phyloP scores from a whole-genome alignment of 208 protist species.

The Trichomonas vaginalis region DNA sequence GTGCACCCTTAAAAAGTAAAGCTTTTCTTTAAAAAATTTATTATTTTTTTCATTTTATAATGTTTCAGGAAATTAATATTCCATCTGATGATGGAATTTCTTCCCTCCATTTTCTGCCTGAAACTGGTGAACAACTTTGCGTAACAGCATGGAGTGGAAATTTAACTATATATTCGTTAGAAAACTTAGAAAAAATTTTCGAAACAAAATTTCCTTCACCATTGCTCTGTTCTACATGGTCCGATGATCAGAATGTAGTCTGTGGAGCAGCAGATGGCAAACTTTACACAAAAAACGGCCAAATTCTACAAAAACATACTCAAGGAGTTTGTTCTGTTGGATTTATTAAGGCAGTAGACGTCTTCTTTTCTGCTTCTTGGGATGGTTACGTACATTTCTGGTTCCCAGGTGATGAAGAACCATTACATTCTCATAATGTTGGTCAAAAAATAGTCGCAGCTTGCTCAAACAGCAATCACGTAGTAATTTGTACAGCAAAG shows the following conservation, averaged over 20 bases:
- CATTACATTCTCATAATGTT: background rate
- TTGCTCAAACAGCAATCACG: background rate
- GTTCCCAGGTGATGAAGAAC: background rate
- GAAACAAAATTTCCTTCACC: background rate
- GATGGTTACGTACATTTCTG: background rate
- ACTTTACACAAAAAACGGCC: background rate
- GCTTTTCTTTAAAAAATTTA: background rate
- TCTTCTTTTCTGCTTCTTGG: background rate
- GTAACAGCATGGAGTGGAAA: background rate
- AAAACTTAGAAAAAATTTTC: background rate
- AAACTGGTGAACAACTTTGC: background rate
- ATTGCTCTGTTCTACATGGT: background rate
- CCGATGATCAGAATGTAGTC: background rate
- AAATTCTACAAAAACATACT: background rate
- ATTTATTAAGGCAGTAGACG: background rate
- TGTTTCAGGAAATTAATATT: background rate
- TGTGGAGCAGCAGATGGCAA: background rate
- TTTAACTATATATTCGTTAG: background rate
- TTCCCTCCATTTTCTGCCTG: background rate
- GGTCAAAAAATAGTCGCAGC: background rate
- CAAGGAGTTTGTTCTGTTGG: background rate
- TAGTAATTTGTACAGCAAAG: background rate
- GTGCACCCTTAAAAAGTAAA: too few species aligned
- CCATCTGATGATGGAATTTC: background rate
- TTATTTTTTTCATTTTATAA: too few species aligned